A percentile compares a stretch with the other conserved stretches of the same genome.
Conservation (phyloP, 352 stramenopile genomes). For the Globisporangium nagaii region DNA sequence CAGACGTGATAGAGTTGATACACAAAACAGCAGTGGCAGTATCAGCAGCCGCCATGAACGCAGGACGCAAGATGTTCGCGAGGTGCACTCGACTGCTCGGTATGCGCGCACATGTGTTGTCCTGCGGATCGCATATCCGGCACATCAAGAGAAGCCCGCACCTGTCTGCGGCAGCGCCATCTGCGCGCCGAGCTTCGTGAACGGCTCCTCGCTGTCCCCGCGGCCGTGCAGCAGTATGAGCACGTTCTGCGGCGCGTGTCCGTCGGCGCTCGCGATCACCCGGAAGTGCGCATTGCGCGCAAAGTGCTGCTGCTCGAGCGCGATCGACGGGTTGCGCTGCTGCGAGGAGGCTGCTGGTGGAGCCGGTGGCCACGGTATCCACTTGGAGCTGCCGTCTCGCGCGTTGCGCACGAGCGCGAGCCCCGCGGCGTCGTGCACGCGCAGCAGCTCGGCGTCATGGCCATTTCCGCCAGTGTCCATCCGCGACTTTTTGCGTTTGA, state of each 20-base stretch:
- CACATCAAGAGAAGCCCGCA: slow-evolving; percentile 16
- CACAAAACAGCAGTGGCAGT: no score
- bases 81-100: no score
- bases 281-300: slow-evolving; percentile 18
- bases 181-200: slow-evolving; percentile 36
- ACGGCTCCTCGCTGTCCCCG: slow-evolving; percentile 48
- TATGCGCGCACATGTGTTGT: no score
- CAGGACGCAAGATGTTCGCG: no score
- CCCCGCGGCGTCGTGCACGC: slow-evolving; percentile 18
- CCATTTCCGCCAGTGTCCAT: not conserved
- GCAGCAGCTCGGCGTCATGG: slow-evolving; percentile 7
- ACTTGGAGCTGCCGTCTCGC: slow-evolving; percentile 12
- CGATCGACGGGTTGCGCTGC: slow-evolving; percentile 12
- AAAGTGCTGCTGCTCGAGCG: slow-evolving; percentile 9
- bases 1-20: no score
- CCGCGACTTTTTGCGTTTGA: not conserved
- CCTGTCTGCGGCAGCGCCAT: slow-evolving; percentile 68
- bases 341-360: not conserved
- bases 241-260: slow-evolving; percentile 39
- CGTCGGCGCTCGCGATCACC: slow-evolving; percentile 12
- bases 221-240: slow-evolving; percentile 59
- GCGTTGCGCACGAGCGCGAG: slow-evolving; percentile 19
- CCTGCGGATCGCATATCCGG: no score
- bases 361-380: slow-evolving; percentile 18
- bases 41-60: no score